Base-by-base conservation (phyloP, 192 early-diverging fungal species). In the Coemansia sp. region DNA sequence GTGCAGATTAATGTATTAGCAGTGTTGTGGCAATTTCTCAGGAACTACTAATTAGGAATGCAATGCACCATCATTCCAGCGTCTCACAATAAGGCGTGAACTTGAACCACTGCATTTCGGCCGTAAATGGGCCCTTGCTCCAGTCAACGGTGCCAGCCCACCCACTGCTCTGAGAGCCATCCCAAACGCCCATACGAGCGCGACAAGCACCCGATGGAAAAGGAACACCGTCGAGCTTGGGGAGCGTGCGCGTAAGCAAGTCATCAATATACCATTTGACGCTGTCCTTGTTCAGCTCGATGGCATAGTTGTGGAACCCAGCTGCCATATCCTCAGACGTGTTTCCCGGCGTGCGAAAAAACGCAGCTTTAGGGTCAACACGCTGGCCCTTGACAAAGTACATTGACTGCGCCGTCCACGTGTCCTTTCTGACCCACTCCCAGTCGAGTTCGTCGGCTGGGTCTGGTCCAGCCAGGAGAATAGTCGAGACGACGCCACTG, bases 361-460 rank as follows among this genome's bases (percentile, higher is more conserved):
- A 60, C n/a, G 67, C 66, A 20, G 72, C 64, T 21, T 64, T 58
- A 1, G 69, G 63, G 13, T 77, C 75, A 0, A 84, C 77, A 18
- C 76, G 83, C 58, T 74, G 62, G 11, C 83, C 85, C 16, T 77
- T 66, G 50, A 81, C 79, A 66, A 84, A 86, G 41, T 84, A 86
- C 77, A 79, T 85, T 7, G 82, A 77, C 68, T 82, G 79, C 10
- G 62, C 84, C 18, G 80, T 72, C 39, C 60, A 69, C 11, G 76
- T 69, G 45, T 87, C 61, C 56, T 82, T 82, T 35, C 88, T 86
- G 10, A 89, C 84, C 83, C 83, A 87, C 63, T 89, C 88, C 62
- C 73, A 83, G 61, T 89, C 88, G 6, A 89, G 64, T 59, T 89
- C 88, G 55, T 89, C 88, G 9, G 81, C 66, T 34, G 77, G 81